Evolutionary conservation across 2,329 filamentous ascomycete species (phyloP).

Genomic region (Dothidotthia symphoricarpi): DNA sequence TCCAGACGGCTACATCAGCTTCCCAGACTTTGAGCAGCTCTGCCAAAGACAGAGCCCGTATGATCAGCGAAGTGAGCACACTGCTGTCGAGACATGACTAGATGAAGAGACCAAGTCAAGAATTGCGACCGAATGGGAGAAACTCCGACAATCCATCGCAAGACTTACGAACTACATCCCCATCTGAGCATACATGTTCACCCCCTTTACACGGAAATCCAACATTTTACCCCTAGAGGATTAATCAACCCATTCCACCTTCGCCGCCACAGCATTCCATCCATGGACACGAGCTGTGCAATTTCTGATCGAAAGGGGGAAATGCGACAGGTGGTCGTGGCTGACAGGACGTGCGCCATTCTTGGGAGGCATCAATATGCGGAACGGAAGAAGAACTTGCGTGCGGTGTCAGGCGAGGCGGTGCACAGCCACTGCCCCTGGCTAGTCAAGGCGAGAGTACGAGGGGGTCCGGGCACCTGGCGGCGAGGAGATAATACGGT

Average conservation of each 20-base stretch:
- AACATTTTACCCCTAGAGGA: not conserved
- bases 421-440: constrained; percentile 11
- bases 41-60: constrained; percentile 43
- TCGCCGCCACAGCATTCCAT: not conserved
- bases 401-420: constrained; percentile 8
- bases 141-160: constrained; percentile 3
- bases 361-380: constrained; percentile 4
- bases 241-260: not conserved
- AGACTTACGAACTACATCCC: constrained; percentile 8
- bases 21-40: constrained; percentile 69
- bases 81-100: constrained; percentile 36
- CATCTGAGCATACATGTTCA: constrained; percentile 7
- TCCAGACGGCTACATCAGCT: constrained; percentile 65
- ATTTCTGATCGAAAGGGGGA: too few species aligned
- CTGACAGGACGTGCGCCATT: constrained; percentile 3
- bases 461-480: constrained; percentile 3
- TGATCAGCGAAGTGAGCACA: constrained; percentile 30
- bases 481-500: constrained; percentile 5
- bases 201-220: not conserved
- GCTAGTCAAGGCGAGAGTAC: constrained; percentile 1
- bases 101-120: constrained; percentile 2
- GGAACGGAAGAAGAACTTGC: constrained; percentile 7
- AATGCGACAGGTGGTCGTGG: too few species aligned
- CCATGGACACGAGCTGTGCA: too few species aligned
- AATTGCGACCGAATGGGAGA: constrained; percentile 1